Evolutionary conservation across 2,329 filamentous ascomycete genomes (phyloP).

Genomic region (Geosmithia flava): DNA sequence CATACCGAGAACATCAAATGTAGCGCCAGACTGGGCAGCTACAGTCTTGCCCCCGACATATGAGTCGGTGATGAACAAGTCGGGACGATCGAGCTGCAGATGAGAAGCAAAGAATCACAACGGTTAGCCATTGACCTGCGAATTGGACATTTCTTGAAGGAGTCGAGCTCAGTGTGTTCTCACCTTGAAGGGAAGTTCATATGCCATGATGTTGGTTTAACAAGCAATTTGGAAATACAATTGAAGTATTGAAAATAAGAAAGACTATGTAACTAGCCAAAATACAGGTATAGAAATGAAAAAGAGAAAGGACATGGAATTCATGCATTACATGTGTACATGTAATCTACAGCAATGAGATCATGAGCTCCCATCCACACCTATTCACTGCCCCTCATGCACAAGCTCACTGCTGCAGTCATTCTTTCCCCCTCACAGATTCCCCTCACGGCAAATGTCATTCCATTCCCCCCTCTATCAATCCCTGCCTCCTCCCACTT

Average conservation of each 20-base stretch:
- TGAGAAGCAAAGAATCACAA: neutral
- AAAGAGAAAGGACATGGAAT: neutral
- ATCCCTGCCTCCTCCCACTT: too few relatives aligned
- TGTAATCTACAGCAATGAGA: neutral
- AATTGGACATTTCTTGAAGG: too few relatives aligned
- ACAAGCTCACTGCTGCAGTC: too few relatives aligned
- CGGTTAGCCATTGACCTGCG: too few relatives aligned
- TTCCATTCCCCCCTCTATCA: too few relatives aligned
- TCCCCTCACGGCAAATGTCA: too few relatives aligned
- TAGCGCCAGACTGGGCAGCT: neutral
- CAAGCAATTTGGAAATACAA: neutral
- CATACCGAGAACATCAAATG: slow-evolving; percentile 2
- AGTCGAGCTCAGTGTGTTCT: neutral
- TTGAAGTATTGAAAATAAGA: neutral
- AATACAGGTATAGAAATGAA: neutral
- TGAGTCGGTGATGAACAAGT: slow-evolving; percentile 1
- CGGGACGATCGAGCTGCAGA: slow-evolving; percentile 5
- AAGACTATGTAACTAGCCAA: neutral
- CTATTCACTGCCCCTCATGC: neutral
- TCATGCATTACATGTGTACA: too few relatives aligned
- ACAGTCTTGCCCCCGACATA: slow-evolving; percentile 1
- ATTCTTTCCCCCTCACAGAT: too few relatives aligned
- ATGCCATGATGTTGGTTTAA: neutral
- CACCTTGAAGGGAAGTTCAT: neutral
- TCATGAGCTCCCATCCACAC: neutral